A percentile compares a stretch with the other conserved stretches of the same genome.
Conservation (phyloP, 192 early-diverging fungal species). For the Podila epicladia region DNA sequence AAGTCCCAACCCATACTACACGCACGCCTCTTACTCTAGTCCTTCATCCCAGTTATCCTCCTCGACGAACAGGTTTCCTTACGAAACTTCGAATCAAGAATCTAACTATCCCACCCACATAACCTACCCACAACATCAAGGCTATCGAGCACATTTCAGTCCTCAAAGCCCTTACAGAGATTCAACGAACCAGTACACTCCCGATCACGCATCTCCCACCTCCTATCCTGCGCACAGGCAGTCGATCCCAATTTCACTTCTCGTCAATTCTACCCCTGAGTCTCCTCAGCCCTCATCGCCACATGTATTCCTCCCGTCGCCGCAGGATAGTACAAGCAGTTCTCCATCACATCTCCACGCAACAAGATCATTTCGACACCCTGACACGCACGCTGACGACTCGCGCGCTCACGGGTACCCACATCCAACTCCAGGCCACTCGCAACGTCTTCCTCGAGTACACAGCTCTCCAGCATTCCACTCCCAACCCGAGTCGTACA, state of each 20-base stretch:
- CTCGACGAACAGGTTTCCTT: no score
- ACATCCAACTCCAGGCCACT: neutral
- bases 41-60: neutral
- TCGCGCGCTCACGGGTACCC: no score
- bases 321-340: neutral
- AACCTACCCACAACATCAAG: no score
- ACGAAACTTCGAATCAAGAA: no score
- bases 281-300: neutral
- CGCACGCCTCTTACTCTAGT: neutral
- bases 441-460: neutral
- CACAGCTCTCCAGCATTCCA: neutral
- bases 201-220: neutral
- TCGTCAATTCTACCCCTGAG: slow-evolving; percentile 18
- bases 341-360: neutral
- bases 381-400: no score
- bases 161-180: no score
- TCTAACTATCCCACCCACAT: no score
- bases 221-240: neutral
- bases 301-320: neutral
- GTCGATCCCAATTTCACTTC: slow-evolving; percentile 36
- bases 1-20: neutral
- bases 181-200: neutral
- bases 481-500: neutral
- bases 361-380: no score
- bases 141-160: no score